A percentile compares a stretch with the other conserved stretches of the same genome.
Evolutionary conservation across 352 stramenopile genomes (phyloP).

Genomic region (Halophytophthora polymorphica): DNA sequence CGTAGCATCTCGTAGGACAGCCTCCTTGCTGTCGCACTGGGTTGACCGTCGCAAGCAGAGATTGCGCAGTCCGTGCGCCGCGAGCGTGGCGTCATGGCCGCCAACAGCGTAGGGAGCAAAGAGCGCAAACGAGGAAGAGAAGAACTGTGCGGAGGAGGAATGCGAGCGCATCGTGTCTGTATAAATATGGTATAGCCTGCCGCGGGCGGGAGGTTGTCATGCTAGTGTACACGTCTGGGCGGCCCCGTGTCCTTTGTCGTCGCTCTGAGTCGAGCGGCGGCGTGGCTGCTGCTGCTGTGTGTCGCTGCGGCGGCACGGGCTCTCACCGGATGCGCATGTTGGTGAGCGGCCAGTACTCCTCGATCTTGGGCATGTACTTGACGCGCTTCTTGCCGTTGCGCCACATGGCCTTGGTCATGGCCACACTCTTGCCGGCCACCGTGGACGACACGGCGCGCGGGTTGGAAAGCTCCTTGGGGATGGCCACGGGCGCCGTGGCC

Average conservation of each 20-base stretch:
- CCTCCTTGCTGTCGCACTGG: no score
- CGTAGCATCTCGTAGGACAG: no score
- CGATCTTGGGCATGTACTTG: constrained; percentile 49
- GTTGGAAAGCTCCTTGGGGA: constrained; percentile 44
- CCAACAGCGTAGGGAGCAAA: no score
- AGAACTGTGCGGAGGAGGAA: no score
- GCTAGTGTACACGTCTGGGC: constrained; percentile 28
- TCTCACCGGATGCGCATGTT: constrained; percentile 34
- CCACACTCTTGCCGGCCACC: constrained; percentile 53
- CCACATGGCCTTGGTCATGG: constrained; percentile 55
- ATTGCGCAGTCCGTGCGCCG: no score
- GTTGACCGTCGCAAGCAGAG: no score
- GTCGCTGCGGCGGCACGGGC: not conserved
- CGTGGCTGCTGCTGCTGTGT: constrained; percentile 1
- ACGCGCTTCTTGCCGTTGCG: constrained; percentile 46
- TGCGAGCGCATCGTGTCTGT: no score
- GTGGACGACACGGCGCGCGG: constrained; percentile 24
- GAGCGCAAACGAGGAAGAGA: no score
- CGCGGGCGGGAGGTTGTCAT: no score
- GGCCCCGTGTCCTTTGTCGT: constrained; percentile 4
- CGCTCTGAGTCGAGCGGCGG: not conserved
- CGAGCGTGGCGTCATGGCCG: no score
- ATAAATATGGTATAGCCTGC: no score
- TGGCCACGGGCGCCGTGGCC: constrained; percentile 49
- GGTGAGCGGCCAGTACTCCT: constrained; percentile 39